Percentiles rank a stretch among this genome's conserved stretches.
Conservation (phyloP, 2,329 filamentous ascomycete species). For the Sporothrix brunneoviolacea region DNA sequence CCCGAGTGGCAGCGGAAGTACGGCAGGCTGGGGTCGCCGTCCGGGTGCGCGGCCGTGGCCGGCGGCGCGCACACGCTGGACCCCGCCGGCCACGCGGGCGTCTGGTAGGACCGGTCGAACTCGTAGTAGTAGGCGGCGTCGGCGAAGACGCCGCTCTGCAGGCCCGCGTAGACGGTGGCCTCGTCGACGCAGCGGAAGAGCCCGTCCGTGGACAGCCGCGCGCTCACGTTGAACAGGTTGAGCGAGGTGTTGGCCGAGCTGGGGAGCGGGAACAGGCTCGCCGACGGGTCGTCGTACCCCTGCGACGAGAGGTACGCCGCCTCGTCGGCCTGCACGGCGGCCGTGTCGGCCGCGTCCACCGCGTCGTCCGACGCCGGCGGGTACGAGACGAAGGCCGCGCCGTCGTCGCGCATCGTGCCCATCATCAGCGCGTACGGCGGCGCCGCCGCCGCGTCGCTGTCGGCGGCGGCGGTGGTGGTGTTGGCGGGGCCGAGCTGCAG, state of each 20-base stretch:
- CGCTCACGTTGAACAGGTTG: constrained; percentile 48
- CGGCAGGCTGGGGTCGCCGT: constrained; percentile 35
- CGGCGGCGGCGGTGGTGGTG: constrained; percentile 28
- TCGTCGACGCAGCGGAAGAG: constrained; percentile 55
- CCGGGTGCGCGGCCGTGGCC: constrained; percentile 27
- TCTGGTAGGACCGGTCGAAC: constrained; percentile 49
- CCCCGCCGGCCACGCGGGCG: constrained; percentile 47
- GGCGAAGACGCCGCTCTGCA: constrained; percentile 38
- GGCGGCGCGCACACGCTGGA: constrained; percentile 42
- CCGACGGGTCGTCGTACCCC: constrained; percentile 27
- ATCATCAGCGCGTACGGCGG: constrained; percentile 50
- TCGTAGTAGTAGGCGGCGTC: constrained; percentile 51
- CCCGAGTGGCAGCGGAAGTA: constrained; percentile 53
- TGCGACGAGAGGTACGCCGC: constrained; percentile 28
- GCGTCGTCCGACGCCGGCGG: too few species aligned
- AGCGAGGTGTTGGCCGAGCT: constrained; percentile 42
- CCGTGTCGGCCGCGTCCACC: constrained; percentile 18
- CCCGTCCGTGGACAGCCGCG: constrained; percentile 50
- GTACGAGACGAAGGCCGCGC: constrained; percentile 45
- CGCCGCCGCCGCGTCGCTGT: constrained; percentile 36
- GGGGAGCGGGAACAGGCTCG: constrained; percentile 44
- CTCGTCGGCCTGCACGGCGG: constrained; percentile 19
- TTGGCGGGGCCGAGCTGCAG: constrained; percentile 35
- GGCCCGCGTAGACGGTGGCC: constrained; percentile 47
- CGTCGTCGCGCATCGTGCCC: constrained; percentile 48